Percentiles rank a stretch among this genome's conserved stretches.
These are phyloP conservation scores for Codiaeum variegatum DNA, from an alignment of 441 rosid species.

Conservation along the genomic window DNA sequence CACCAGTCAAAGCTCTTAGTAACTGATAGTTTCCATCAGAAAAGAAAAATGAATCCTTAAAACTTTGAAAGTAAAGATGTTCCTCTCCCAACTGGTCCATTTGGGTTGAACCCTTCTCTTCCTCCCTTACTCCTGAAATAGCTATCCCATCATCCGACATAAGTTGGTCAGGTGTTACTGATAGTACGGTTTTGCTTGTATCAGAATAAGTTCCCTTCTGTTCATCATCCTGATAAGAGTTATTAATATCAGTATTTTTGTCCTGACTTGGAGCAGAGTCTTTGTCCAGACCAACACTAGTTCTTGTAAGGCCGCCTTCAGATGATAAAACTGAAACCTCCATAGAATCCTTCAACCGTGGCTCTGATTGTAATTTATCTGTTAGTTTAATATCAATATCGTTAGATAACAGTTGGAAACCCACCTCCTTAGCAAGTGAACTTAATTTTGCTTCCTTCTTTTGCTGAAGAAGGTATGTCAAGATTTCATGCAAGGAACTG, in stretches of 20 bases:
- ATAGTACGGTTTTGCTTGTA: constrained; percentile 27
- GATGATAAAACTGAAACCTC: constrained; percentile 34
- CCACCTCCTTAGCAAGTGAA: constrained; percentile 76
- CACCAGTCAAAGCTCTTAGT: constrained; percentile 66
- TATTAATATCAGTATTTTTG: constrained; percentile 25
- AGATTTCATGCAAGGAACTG: constrained; percentile 69
- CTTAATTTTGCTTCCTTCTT: constrained; percentile 62
- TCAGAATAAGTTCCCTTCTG: constrained; percentile 31
- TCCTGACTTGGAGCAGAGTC: constrained; percentile 33
- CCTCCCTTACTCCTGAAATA: constrained; percentile 29
- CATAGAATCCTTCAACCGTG: constrained; percentile 40
- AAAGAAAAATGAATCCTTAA: constrained; percentile 67
- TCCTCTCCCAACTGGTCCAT: constrained; percentile 35
- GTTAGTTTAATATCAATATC: constrained; percentile 54
- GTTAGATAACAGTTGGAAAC: constrained; percentile 81
- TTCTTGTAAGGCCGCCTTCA: constrained; percentile 31
- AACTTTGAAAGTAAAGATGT: constrained; percentile 36
- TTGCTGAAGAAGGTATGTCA: constrained; percentile 57
- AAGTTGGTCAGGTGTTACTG: constrained; percentile 32
- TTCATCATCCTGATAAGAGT: constrained; percentile 33
- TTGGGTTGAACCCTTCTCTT: constrained; percentile 30
- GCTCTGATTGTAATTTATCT: constrained; percentile 35
- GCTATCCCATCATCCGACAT: constrained; percentile 27
- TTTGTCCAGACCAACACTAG: constrained; percentile 27
- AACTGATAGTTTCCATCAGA: constrained; percentile 71